Evolutionary conservation across 2,329 filamentous ascomycete species (phyloP), one percentile per base, ranked within the genome.

Genomic region (Bretziella fagacearum): DNA sequence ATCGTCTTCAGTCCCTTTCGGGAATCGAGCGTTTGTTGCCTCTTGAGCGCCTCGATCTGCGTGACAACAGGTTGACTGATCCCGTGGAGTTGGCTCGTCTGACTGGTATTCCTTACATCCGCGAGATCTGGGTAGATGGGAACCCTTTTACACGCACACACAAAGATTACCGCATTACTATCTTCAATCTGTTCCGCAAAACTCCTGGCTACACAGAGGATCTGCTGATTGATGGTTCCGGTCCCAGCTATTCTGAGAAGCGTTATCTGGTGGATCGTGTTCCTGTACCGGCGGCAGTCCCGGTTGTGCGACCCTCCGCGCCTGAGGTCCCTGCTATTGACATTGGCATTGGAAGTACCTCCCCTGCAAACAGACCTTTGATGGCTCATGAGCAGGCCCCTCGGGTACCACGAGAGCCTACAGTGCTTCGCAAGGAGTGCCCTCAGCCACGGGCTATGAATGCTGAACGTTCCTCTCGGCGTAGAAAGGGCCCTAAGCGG

Each of bases 161-260:
- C 59, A 72, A 79, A 50, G 78, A 81, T 55, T 93, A 94, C 59
- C 78, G 91, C 42, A 71, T 93, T 53, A 83, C 79, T 17, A 93
- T 96, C 52, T 95, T 98, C 75, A 98, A 96, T 56, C 70, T 96
- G 2, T 98, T 98, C 69, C 77, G 91, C 53, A 79, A 77, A 50
- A 86, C 84, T 0, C 84, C 89, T 8, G 91, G 91, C 4, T 93
- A 91, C 57, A 81, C 79, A 0, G 84, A 94, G 54, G 91, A 98
- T 58, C 78, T 96, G 51, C 69, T 85, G 39, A 89, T 98, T 55
- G 91, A 98, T 59, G 79, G 81, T 2, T 75, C 76, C 27, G 81
- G 81, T 0, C 89, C 91, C 1, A 80, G 74, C n/a, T 93, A 85
- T 57, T 74, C 78, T 13, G 91, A 98, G 65, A 79, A 78, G 58